These are phyloP conservation scores for Papiliotrema flavescens DNA, from an alignment of 1,284 basidiomycete species.

Conservation along the genomic window DNA sequence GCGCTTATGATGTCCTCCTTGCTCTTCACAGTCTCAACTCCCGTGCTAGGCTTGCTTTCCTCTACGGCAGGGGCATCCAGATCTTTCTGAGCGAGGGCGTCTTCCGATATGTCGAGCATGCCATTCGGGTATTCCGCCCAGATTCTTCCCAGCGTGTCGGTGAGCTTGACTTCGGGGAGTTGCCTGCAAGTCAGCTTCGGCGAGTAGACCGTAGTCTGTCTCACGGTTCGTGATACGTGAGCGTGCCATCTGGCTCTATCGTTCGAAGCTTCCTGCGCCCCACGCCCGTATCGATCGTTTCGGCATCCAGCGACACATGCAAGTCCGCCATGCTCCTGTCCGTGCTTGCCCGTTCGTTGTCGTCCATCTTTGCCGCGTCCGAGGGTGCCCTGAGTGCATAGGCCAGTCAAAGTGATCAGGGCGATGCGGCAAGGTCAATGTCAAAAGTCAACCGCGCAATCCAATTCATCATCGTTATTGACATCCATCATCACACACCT, in stretches of 20 bases:
- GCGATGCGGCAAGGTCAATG: neutral
- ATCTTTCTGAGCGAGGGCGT: conserved; percentile 13
- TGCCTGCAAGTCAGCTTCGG: conserved; percentile 10
- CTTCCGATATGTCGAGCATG: conserved; percentile 36
- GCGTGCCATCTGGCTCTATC: conserved; percentile 29
- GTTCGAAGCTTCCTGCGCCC: conserved; percentile 21
- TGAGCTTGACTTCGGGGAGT: conserved; percentile 19
- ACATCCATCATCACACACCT: neutral
- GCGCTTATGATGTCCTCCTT: conserved; percentile 26
- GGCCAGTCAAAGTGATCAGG: neutral
- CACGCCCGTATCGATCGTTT: conserved; percentile 26
- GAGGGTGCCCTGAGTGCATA: neutral
- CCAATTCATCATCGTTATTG: neutral
- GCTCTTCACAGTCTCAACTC: conserved; percentile 4
- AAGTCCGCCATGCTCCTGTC: conserved; percentile 10
- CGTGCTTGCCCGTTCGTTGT: neutral
- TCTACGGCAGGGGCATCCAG: conserved; percentile 15
- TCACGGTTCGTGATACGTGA: conserved; percentile 31
- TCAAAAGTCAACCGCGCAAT: neutral
- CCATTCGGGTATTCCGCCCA: conserved; percentile 44
- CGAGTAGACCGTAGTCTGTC: conserved; percentile 3
- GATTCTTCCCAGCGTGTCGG: conserved; percentile 32
- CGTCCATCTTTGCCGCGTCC: neutral
- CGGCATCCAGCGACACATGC: conserved; percentile 25
- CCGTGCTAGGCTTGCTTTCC: conserved; percentile 2